A percentile compares a stretch with the other conserved stretches of the same genome.
Conservation (phyloP, 2,329 filamentous ascomycete species). For the Exophiala lecanii-corni region DNA sequence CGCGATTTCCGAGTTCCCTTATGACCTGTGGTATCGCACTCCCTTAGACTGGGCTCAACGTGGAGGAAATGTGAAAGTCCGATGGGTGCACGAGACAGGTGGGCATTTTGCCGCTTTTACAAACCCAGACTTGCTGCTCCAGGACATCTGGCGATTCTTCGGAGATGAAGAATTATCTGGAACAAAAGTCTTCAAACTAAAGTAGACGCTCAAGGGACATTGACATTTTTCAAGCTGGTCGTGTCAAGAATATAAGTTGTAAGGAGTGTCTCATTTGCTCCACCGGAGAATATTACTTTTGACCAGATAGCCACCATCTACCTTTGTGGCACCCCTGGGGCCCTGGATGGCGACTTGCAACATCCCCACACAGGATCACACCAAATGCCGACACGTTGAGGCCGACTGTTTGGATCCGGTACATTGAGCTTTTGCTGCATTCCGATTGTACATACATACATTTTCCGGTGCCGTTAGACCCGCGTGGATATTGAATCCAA, state of each 20-base stretch:
- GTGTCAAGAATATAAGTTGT: too few relatives aligned
- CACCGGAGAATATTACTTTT: too few relatives aligned
- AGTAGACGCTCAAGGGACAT: too few relatives aligned
- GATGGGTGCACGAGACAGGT: slow-evolving; percentile 33
- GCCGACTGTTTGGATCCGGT: too few relatives aligned
- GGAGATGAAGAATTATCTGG: slow-evolving; percentile 24
- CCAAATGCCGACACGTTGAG: neutral
- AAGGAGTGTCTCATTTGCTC: too few relatives aligned
- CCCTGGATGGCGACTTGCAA: too few relatives aligned
- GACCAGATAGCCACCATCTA: too few relatives aligned
- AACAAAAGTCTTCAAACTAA: slow-evolving; percentile 6
- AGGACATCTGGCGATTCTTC: slow-evolving; percentile 45
- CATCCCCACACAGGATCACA: neutral
- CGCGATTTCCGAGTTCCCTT: slow-evolving; percentile 17
- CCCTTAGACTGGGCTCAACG: slow-evolving; percentile 15
- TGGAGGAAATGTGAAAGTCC: slow-evolving; percentile 10
- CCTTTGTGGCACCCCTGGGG: slow-evolving; percentile 3
- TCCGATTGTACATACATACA: too few relatives aligned
- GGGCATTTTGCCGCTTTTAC: slow-evolving; percentile 53
- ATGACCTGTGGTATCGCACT: slow-evolving; percentile 15
- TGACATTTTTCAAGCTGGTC: too few relatives aligned
- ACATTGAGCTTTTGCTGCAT: too few relatives aligned
- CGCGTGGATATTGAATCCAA: too few relatives aligned
- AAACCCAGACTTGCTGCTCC: slow-evolving; percentile 40
- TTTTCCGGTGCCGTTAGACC: too few relatives aligned